Percentiles rank a stretch among this genome's conserved stretches.
These are phyloP conservation scores for Lentinus brumalis DNA, from an alignment of 768 basidiomycete species.

Conservation along the genomic window DNA sequence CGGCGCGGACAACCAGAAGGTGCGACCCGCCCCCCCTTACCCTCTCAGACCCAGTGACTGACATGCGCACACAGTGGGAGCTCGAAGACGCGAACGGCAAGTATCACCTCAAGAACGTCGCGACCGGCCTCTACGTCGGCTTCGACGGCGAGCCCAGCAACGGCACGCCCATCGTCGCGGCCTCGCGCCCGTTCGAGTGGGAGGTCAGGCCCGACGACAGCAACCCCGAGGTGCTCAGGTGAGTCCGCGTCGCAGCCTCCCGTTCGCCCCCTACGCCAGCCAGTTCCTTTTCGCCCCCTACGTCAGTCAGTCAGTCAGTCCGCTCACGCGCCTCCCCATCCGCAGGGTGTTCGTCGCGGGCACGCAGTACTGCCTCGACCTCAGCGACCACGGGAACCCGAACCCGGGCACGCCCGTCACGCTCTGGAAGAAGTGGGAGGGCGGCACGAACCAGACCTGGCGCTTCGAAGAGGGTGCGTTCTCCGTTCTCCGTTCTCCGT, in stretches of 20 bases:
- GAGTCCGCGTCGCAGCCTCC: constrained; percentile 23
- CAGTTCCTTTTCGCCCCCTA: too few relatives aligned
- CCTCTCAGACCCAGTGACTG: too few relatives aligned
- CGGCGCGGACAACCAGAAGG: constrained; percentile 51
- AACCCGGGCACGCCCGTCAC: constrained; percentile 47
- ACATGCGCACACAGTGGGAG: constrained; percentile 44
- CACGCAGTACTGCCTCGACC: constrained; percentile 48
- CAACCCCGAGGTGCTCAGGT: constrained; percentile 46
- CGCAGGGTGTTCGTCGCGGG: constrained; percentile 48
- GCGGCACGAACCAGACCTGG: constrained; percentile 56
- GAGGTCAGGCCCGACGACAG: constrained; percentile 49
- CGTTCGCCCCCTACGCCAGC: too few relatives aligned
- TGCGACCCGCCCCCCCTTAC: constrained; percentile 23
- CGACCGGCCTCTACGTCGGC: constrained; percentile 44
- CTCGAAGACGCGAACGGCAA: constrained; percentile 39
- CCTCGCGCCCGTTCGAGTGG: constrained; percentile 44
- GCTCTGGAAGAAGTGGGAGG: constrained; percentile 52
- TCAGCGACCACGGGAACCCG: constrained; percentile 48
- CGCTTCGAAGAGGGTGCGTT: constrained; percentile 34
- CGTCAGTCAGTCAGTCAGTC: too few relatives aligned
- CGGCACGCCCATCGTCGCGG: constrained; percentile 39
- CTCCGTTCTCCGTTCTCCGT: background rate
- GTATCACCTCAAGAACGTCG: constrained; percentile 43
- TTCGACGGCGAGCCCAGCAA: constrained; percentile 34
- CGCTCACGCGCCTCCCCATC: background rate